Evolutionary conservation across 768 basidiomycete species (phyloP).

Genomic region (Amanita jacksonii): DNA sequence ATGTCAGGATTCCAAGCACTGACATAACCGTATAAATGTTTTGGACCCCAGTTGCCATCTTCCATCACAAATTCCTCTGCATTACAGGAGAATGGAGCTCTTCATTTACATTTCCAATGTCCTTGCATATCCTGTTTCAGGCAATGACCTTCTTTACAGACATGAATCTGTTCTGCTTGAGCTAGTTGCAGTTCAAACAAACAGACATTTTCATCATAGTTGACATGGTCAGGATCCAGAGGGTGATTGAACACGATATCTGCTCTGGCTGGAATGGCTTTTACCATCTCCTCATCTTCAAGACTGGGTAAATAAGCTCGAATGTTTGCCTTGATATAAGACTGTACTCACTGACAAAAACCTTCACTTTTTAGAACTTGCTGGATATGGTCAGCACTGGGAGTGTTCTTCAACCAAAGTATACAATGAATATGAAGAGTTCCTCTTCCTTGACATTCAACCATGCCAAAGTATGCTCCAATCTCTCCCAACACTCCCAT

Average conservation of each 20-base stretch:
- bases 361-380: constrained; percentile 15
- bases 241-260: constrained; percentile 26
- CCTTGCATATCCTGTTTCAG: constrained; percentile 14
- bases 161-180: constrained; percentile 22
- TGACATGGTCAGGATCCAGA: constrained; percentile 14
- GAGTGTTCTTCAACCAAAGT: constrained; percentile 22
- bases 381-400: constrained; percentile 19
- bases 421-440: constrained; percentile 28
- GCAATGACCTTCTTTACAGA: constrained; percentile 18
- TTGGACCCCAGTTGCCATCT: constrained; percentile 17
- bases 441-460: constrained; percentile 30
- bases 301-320: constrained; percentile 23
- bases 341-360: constrained; percentile 18
- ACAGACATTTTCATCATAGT: constrained; percentile 13
- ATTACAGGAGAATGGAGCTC: constrained; percentile 18
- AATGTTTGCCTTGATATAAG: constrained; percentile 25
- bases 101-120: constrained; percentile 21
- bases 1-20: constrained; percentile 22
- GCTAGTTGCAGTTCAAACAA: constrained; percentile 18
- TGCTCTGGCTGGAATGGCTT: constrained; percentile 15
- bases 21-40: constrained; percentile 13
- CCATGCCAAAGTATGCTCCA: constrained; percentile 16
- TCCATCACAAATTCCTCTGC: constrained; percentile 14
- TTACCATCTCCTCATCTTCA: constrained; percentile 15
- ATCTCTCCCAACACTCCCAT: constrained; percentile 10